Evolutionary conservation across 169 alveolate genomes (phyloP).

Genomic region (Babesia sp.): DNA sequence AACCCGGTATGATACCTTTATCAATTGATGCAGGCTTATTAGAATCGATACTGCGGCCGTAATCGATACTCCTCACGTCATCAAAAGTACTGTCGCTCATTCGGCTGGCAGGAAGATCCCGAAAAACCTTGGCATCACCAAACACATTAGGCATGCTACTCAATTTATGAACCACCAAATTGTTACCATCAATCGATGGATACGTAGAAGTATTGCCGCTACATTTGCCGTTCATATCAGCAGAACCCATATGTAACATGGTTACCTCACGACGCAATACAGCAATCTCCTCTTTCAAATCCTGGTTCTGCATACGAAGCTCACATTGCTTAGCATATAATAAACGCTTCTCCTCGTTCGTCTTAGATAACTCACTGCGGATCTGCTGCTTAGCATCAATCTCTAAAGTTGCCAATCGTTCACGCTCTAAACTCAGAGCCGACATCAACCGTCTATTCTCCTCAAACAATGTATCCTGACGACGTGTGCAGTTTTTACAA

Average conservation of each 20-base stretch:
- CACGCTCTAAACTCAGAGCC: slow-evolving; percentile 32
- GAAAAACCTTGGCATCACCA: background rate
- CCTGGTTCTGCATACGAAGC: slow-evolving; percentile 42
- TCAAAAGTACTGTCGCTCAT: slow-evolving; percentile 23
- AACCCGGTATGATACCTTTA: background rate
- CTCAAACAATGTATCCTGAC: slow-evolving; percentile 36
- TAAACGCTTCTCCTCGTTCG: slow-evolving; percentile 35
- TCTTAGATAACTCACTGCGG: slow-evolving; percentile 14
- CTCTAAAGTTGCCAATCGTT: slow-evolving; percentile 19
- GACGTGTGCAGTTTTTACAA: slow-evolving; percentile 7
- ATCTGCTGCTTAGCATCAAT: slow-evolving; percentile 40
- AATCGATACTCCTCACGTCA: slow-evolving; percentile 7
- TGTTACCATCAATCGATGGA: slow-evolving; percentile 1
- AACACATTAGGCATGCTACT: slow-evolving; percentile 19
- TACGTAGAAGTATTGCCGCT: background rate
- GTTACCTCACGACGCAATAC: slow-evolving; percentile 27
- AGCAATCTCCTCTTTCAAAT: slow-evolving; percentile 23
- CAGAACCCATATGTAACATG: background rate
- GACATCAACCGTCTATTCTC: slow-evolving; percentile 34
- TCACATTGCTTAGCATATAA: slow-evolving; percentile 56
- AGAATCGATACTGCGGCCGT: background rate
- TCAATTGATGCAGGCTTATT: background rate
- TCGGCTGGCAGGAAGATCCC: background rate
- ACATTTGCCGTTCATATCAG: background rate
- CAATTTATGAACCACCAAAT: slow-evolving; percentile 9